phyloP scores from a whole-genome alignment of 345 rosid species.

The Hevea brasiliensis region DNA sequence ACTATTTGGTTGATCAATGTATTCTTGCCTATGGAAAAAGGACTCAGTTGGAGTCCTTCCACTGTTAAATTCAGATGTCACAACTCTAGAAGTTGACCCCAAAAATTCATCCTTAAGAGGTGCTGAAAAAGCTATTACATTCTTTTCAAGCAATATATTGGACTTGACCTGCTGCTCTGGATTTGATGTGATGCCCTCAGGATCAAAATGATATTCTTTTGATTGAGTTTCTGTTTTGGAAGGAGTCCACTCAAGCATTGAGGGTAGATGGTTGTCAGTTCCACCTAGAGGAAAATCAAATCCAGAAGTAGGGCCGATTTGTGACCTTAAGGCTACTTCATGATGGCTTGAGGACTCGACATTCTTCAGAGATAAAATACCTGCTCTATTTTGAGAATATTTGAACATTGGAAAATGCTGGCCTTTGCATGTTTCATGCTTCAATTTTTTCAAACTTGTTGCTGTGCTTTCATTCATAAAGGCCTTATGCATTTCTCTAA shows the following conservation, averaged over 20 bases:
- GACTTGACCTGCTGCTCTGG: slow-evolving; percentile 31
- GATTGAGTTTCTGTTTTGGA: slow-evolving; percentile 26
- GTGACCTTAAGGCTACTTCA: slow-evolving; percentile 1
- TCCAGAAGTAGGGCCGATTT: neutral
- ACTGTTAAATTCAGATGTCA: slow-evolving; percentile 25
- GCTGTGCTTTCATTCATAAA: slow-evolving; percentile 22
- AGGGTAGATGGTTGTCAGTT: slow-evolving; percentile 3
- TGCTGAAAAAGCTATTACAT: slow-evolving; percentile 24
- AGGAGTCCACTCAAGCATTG: slow-evolving; percentile 13
- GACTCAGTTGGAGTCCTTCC: slow-evolving; percentile 25
- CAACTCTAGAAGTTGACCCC: slow-evolving; percentile 48
- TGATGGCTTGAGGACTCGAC: slow-evolving; percentile 13
- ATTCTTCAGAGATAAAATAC: slow-evolving; percentile 17
- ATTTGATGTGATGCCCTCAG: slow-evolving; percentile 19
- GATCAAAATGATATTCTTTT: slow-evolving; percentile 21
- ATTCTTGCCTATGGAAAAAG: slow-evolving; percentile 27
- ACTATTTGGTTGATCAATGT: slow-evolving; percentile 23
- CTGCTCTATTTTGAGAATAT: slow-evolving; percentile 19
- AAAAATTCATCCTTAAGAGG: slow-evolving; percentile 26
- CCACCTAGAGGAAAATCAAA: slow-evolving; percentile 10
- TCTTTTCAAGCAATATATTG: slow-evolving; percentile 23
- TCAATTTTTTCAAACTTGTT: slow-evolving; percentile 17
- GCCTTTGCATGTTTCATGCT: slow-evolving; percentile 30
- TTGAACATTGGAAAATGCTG: slow-evolving; percentile 34
- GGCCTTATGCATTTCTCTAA: slow-evolving; percentile 26